Conservation (phyloP, 2,329 filamentous ascomycete species). For the Biscogniauxia sp. region DNA sequence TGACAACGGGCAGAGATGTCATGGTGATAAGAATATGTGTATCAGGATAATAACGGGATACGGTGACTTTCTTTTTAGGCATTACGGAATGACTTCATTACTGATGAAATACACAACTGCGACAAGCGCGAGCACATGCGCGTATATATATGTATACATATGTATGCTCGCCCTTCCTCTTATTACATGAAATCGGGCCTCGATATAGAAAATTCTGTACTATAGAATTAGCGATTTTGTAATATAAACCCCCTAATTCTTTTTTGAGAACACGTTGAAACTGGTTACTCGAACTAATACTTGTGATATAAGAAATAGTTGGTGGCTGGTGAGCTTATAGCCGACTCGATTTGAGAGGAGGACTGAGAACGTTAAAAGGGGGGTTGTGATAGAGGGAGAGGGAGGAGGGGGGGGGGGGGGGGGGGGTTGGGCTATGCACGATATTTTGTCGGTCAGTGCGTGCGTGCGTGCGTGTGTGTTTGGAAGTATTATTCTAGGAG, state of each 20-base stretch:
- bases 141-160: neutral
- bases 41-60: neutral
- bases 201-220: constrained; percentile 7
- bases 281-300: too few species aligned
- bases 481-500: too few species aligned
- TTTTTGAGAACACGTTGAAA: neutral
- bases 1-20: neutral
- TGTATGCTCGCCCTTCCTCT: neutral
- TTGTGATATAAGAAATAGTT: too few species aligned
- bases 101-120: neutral
- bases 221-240: constrained; percentile 26
- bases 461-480: too few species aligned
- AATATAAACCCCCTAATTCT: constrained; percentile 11
- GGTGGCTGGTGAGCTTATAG: too few species aligned
- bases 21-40: neutral
- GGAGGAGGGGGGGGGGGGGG: too few species aligned
- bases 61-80: neutral
- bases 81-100: neutral
- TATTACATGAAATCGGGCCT: neutral
- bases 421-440: too few species aligned
- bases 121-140: neutral
- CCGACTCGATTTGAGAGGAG: too few species aligned
- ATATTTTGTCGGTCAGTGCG: too few species aligned
- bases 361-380: too few species aligned
- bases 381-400: too few species aligned